Conservation (phyloP, 1,284 basidiomycete genomes). For the Heterobasidion occidentale region DNA sequence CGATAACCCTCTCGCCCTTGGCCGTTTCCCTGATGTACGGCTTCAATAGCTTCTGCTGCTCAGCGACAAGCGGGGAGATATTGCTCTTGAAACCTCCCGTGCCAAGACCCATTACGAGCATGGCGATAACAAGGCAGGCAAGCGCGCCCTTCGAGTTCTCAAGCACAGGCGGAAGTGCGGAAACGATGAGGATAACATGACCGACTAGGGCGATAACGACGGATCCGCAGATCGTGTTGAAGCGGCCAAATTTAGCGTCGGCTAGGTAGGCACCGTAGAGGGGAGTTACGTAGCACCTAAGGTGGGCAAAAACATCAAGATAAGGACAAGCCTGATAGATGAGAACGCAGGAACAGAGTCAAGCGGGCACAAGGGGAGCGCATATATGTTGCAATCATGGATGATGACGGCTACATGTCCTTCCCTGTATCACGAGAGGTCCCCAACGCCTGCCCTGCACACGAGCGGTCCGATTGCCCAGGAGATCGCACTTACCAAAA, state of each 20-base stretch:
- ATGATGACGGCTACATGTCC: too few relatives aligned
- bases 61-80: slow-evolving; percentile 72
- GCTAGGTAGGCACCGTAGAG: slow-evolving; percentile 67
- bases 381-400: too few relatives aligned
- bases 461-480: too few relatives aligned
- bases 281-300: slow-evolving; percentile 50
- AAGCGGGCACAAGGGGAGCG: not conserved
- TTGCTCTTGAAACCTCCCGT: slow-evolving; percentile 82
- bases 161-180: slow-evolving; percentile 67
- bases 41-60: slow-evolving; percentile 60
- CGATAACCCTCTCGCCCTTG: slow-evolving; percentile 70
- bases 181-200: slow-evolving; percentile 70
- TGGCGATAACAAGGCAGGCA: slow-evolving; percentile 56
- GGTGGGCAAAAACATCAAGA: not conserved
- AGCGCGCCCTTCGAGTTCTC: slow-evolving; percentile 45
- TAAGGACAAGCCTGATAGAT: not conserved
- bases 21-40: slow-evolving; percentile 46
- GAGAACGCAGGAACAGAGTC: not conserved
- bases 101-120: slow-evolving; percentile 59
- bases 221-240: slow-evolving; percentile 60
- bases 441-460: too few relatives aligned
- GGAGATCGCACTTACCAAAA: slow-evolving; percentile 37
- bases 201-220: slow-evolving; percentile 52
- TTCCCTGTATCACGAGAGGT: too few relatives aligned
- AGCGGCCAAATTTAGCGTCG: slow-evolving; percentile 70